Conservation (phyloP, 495 filamentous ascomycete species). For the Aspergillus sclerotioniger region DNA sequence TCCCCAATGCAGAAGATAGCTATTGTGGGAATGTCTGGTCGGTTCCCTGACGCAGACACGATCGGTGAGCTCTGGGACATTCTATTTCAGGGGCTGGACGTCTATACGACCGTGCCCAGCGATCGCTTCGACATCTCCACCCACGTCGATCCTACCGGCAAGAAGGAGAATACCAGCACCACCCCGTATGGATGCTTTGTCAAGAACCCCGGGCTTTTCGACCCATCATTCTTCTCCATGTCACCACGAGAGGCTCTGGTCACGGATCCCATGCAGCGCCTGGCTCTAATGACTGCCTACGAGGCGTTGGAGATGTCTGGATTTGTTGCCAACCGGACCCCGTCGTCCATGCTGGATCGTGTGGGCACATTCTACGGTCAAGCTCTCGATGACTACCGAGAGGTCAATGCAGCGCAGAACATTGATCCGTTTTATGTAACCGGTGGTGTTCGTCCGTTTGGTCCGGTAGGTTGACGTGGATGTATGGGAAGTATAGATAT, state of each 20-base stretch:
- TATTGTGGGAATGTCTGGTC: constrained; percentile 76
- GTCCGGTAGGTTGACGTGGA: constrained; percentile 14
- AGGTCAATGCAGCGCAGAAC: constrained; percentile 26
- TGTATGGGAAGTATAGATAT: constrained; percentile 1
- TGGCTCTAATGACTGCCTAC: constrained; percentile 34
- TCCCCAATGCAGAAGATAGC: constrained; percentile 48
- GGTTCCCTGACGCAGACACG: constrained; percentile 68
- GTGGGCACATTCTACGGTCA: constrained; percentile 39
- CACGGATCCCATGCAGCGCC: constrained; percentile 33
- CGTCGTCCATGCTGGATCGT: constrained; percentile 18
- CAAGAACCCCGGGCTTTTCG: constrained; percentile 30
- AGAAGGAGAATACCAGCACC: constrained; percentile 28
- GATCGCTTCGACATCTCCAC: constrained; percentile 45
- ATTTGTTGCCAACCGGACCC: constrained; percentile 22
- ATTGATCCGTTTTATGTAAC: constrained; percentile 28
- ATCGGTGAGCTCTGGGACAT: constrained; percentile 72
- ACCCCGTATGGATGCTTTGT: constrained; percentile 41
- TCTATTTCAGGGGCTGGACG: constrained; percentile 62
- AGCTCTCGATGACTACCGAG: constrained; percentile 31
- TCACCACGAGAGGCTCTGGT: constrained; percentile 27
- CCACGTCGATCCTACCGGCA: constrained; percentile 43
- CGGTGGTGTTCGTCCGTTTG: constrained; percentile 31
- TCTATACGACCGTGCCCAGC: constrained; percentile 33
- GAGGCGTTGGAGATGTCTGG: constrained; percentile 39
- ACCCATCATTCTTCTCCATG: constrained; percentile 35